Conservation (phyloP, 768 basidiomycete genomes). For the Dictyophora rubrovolvata region DNA sequence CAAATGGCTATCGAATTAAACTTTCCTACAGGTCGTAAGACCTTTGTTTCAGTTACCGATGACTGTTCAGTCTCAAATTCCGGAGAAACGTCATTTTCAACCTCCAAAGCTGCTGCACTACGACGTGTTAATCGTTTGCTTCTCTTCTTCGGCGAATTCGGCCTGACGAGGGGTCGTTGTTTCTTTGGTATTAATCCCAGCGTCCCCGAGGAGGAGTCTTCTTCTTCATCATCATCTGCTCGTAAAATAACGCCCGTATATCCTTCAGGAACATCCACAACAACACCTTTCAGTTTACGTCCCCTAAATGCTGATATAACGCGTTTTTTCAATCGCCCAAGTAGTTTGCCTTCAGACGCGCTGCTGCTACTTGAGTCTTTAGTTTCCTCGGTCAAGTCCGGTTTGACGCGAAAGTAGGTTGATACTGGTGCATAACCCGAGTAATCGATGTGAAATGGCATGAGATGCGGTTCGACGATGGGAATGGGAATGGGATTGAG, state of each 20-base stretch:
- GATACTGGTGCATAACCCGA: slow-evolving; percentile 63
- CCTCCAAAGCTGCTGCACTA: slow-evolving; percentile 20
- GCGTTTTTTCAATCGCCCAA: slow-evolving; percentile 20
- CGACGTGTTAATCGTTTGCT: slow-evolving; percentile 21
- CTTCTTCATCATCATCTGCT: slow-evolving; percentile 18
- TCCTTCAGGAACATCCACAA: slow-evolving; percentile 50
- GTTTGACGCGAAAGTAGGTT: slow-evolving; percentile 56
- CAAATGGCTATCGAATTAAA: slow-evolving; percentile 68
- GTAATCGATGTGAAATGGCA: slow-evolving; percentile 75
- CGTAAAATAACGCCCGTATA: slow-evolving; percentile 59
- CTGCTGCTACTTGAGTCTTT: neutral
- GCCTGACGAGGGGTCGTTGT: slow-evolving; percentile 10
- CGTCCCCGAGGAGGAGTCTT: slow-evolving; percentile 11
- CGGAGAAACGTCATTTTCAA: slow-evolving; percentile 17
- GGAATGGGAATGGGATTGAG: slow-evolving; percentile 20
- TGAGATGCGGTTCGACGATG: slow-evolving; percentile 53
- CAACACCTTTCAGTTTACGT: slow-evolving; percentile 58
- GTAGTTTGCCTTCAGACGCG: neutral
- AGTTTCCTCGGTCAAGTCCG: slow-evolving; percentile 15
- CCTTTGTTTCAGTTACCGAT: slow-evolving; percentile 10
- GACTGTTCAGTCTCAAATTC: slow-evolving; percentile 18
- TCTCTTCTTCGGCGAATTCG: neutral
- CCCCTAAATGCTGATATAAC: slow-evolving; percentile 66
- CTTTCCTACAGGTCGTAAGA: slow-evolving; percentile 34
- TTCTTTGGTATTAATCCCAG: slow-evolving; percentile 12